Evolutionary conservation across 331 rosid genomes (phyloP).

Genomic region (Malus hybrid): DNA sequence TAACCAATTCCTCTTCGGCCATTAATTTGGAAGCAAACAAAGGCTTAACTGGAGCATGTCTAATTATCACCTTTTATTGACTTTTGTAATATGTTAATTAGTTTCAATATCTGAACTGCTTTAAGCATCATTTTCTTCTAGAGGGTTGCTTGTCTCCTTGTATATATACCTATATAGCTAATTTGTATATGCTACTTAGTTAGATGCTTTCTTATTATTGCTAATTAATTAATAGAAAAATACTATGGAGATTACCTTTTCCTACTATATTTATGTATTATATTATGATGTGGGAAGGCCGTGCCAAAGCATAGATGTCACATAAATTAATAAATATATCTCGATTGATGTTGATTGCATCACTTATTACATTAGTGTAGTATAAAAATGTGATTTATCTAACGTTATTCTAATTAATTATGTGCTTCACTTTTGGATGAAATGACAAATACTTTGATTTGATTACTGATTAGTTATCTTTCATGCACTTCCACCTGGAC

Average conservation of each 20-base stretch:
- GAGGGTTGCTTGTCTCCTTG: conserved; percentile 22
- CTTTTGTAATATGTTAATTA: not conserved
- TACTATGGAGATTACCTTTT: no score
- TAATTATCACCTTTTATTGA: not conserved
- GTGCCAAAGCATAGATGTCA: no score
- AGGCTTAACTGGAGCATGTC: conserved; percentile 2
- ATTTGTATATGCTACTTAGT: not conserved
- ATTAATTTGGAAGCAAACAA: not conserved
- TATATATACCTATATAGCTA: not conserved
- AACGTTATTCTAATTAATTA: not conserved
- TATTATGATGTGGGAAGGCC: no score
- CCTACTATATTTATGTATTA: no score
- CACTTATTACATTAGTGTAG: no score
- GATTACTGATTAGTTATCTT: not conserved
- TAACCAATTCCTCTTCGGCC: not conserved
- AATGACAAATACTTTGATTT: not conserved
- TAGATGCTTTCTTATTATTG: not conserved
- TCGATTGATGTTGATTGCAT: fast-evolving
- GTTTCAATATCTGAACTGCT: not conserved
- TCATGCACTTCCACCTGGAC: not conserved
- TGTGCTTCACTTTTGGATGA: not conserved
- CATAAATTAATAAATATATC: no score
- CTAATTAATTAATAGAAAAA: not conserved
- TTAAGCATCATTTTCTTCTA: conserved; percentile 16
- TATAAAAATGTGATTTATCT: no score